Base-by-base conservation (phyloP, 2,329 filamentous ascomycete genomes). In the Sphaerulina musiva region DNA sequence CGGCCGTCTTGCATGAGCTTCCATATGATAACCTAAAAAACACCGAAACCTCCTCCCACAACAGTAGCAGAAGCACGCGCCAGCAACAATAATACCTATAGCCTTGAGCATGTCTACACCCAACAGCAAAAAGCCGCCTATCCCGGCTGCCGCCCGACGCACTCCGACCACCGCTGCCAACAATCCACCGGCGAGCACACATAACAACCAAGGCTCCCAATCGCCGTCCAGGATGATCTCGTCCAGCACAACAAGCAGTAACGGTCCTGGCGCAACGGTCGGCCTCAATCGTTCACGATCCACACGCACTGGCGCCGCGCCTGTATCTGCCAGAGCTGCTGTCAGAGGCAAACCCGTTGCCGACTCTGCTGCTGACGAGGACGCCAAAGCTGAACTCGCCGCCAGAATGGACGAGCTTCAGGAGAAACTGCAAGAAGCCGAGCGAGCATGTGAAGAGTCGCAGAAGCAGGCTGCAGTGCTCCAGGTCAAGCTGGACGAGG, bases 381-480 rank as follows among this genome's bases (percentile, higher is more conserved):
- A 91, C 48, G 84, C 84, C 58, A 84, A 87, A 62, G 89, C 88
- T 14, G 89, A 93, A 71, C 85, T 86, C 58, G 78, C 89, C 41
- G 85, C 87, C 12, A 76, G 87, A 53, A 79, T 95, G 55, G 88
- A 95, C 60, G 90, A 96, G 60, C 76, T 96, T 55, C 90, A 89
- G 72, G 84, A 89, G 60, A 84, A 89, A 54, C 77, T 96, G 48
- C 81, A 87, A 65, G 88, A 86, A 70, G 87, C 90, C 20, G 92
- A 96, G 72, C 88, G 85, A 70, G 87, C 91, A 17, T 90, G 95
- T 72, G 62, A 65, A 45, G 62, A 63, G 46, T 60, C 62, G 8
- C 84, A 86, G 73, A 92, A 91, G 71, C 89, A 96, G 73, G 76
- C 84, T 51, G 87, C 93, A 55, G 85, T 95, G 44, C 75, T 97